Percentiles rank a stretch among this genome's conserved stretches.
Evolutionary conservation across 176 grass and related monocot species (phyloP).

Genomic region (Zoysia pacifica): DNA sequence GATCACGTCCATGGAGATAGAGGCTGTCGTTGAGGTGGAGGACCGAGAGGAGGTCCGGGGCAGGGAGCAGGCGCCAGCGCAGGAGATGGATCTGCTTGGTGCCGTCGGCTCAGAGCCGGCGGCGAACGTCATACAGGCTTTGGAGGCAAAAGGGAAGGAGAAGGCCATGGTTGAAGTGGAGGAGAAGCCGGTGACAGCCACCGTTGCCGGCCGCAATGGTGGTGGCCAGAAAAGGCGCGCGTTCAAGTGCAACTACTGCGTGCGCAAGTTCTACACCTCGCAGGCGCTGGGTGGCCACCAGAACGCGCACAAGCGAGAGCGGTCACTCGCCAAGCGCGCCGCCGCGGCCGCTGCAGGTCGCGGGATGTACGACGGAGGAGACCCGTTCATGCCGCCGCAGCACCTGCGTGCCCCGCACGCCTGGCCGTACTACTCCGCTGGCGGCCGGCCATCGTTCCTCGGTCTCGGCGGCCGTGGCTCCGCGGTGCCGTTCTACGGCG

Average conservation of each 20-base stretch:
- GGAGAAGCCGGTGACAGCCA: neutral
- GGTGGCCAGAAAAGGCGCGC: slow-evolving; percentile 31
- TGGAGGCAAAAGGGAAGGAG: slow-evolving; percentile 28
- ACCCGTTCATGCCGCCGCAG: slow-evolving; percentile 35
- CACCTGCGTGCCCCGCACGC: slow-evolving; percentile 29
- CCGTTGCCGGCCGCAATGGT: neutral
- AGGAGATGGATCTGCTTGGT: slow-evolving; percentile 41
- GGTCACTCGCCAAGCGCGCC: slow-evolving; percentile 63
- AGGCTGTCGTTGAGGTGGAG: neutral
- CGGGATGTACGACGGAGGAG: slow-evolving; percentile 23
- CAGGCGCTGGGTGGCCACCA: slow-evolving; percentile 93
- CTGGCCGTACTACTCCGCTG: slow-evolving; percentile 33
- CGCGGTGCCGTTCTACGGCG: slow-evolving; percentile 1
- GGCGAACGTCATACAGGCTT: neutral
- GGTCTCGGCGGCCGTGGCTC: neutral
- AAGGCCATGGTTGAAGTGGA: neutral
- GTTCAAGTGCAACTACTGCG: slow-evolving; percentile 94
- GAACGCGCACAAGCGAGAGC: slow-evolving; percentile 89
- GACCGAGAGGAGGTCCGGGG: neutral
- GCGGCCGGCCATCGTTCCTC: neutral
- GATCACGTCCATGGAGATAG: slow-evolving; percentile 35
- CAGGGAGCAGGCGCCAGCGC: neutral
- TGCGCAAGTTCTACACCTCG: slow-evolving; percentile 86
- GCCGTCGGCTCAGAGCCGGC: slow-evolving; percentile 3
- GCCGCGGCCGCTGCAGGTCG: slow-evolving; percentile 12